Evolutionary conservation across 345 rosid genomes (phyloP), one percentile per base, ranked within the genome.

Genomic region (Odontarrhena argentea): DNA sequence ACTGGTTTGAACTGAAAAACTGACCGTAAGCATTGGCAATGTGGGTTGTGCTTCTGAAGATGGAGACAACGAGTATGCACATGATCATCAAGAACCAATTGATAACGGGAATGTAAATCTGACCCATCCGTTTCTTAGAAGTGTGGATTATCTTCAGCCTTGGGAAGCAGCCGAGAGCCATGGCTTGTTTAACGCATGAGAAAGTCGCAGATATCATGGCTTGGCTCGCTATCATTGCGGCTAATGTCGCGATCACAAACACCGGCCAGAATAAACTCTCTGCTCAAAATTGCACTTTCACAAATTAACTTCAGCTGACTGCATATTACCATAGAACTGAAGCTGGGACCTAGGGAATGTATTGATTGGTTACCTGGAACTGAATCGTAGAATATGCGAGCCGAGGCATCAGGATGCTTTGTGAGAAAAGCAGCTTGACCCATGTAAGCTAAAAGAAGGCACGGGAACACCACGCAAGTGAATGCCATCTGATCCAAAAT

Each of bases 151-250:
- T 94, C 84, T 94, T 90, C 84, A 94, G 50, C 82, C 91, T 84
- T 0, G 99, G 97, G 79, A 93, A 94, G 83, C 97, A 90, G 60
- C 96, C 99, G 2, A 94, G 97, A 65, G 99, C 95, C 96, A 88
- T 94, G 32, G 97, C 81, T 61, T 94, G 99, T 76, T 94, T 94
- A 35, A 88, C 89, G 7, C 96, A 94, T 14, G 97, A 94, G 76
- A 90, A 94, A 47, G 99, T 90, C 32, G 99, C 99, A 38, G 99
- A 94, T 66, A 94, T 94, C 99, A 94, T 94, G n/a, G 96, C 97
- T 81, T 94, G 99, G 75, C 99, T 94, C 26, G 99, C 96, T 69
- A 94, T 94, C 88, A 82, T 87, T 13, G 99, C 97, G 3, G 99
- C 97, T 8, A 90, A 63, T 10, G 97, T 79, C 28, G 99, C 99